Evolutionary conservation across 306 rosid genomes (phyloP), one percentile per base, ranked within the genome.

Genomic region (Senna tora): DNA sequence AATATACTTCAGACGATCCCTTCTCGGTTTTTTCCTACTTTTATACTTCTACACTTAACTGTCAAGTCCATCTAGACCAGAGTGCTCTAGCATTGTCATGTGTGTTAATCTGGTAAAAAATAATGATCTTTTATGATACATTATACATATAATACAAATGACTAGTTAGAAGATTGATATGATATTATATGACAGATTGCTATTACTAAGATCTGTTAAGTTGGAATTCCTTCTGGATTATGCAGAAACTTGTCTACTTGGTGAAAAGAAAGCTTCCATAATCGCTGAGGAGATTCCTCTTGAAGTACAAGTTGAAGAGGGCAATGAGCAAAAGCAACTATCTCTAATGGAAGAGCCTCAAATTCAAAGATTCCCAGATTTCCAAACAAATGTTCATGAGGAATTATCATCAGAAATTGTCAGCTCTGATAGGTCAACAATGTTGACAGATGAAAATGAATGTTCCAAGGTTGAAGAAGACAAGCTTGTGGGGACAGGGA

Each of bases 401-500:
- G 77, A 88, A 22, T 55, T 53, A 8, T 75, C 82, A 33, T 77
- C 86, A 7, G 91, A 88, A 66, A 81, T 78, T 1, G 3, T 25
- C 9, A 53, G 83, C 69, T 88, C 92, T 8, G 89, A 82, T 17
- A 77, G 76, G 28, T 89, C 92, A 11, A 75, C 91, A n/a, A n/a
- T n/a, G 6, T 30, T 85, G 75, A 72, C 88, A 3, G 82, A 82
- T 19, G 91, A 78, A 7, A 72, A 34, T 14, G 87, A 88, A 42
- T 78, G 81, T n/a, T 51, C 67, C 19, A 88, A 83, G 67, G 71
- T 80, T 56, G 84, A 86, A 68, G 86, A 75, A 58, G 83, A 80
- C 34, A 74, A 79, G 72, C 71, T 69, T 59, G 34, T 51, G 46
- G 54, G 6, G 33, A 41, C 22, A 45, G 64, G 60, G 12, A 49